Conservation (phyloP, 2,329 filamentous ascomycete species). For the Cercospora sojina region DNA sequence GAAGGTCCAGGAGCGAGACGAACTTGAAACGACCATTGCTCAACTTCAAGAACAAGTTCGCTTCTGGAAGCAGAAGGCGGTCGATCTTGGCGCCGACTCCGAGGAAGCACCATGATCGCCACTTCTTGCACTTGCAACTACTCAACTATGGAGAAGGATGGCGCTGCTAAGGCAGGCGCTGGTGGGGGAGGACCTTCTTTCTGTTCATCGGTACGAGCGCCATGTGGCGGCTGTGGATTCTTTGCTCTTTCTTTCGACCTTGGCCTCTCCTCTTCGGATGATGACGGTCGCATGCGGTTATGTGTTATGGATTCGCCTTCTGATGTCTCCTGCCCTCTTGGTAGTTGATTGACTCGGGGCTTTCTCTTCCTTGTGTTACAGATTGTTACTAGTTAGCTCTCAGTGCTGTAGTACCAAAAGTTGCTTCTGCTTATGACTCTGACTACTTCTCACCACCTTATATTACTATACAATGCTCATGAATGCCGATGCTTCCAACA, state of each 20-base stretch:
- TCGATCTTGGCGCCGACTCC: constrained; percentile 19
- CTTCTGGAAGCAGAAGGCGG: constrained; percentile 34
- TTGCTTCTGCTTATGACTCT: neutral
- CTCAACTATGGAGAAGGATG: constrained; percentile 16
- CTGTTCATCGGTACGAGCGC: constrained; percentile 21
- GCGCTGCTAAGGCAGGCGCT: constrained; percentile 20
- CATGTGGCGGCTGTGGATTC: constrained; percentile 20
- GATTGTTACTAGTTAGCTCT: constrained; percentile 8
- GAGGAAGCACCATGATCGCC: constrained; percentile 8
- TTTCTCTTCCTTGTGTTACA: constrained; percentile 19
- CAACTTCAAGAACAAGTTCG: constrained; percentile 46
- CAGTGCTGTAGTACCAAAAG: constrained; percentile 9
- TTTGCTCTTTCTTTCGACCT: constrained; percentile 18
- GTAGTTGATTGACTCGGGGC: constrained; percentile 54
- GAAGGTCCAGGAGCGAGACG: constrained; percentile 74
- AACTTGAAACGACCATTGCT: constrained; percentile 69
- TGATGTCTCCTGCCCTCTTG: constrained; percentile 49
- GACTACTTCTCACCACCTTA: neutral
- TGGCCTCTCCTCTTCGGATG: constrained; percentile 9
- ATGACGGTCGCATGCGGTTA: neutral
- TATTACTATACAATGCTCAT: neutral
- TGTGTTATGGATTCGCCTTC: constrained; percentile 25
- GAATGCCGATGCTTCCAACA: neutral
- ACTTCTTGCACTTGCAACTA: constrained; percentile 13
- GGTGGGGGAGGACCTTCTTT: constrained; percentile 26